Evolutionary conservation across 176 grass and related monocot genomes (phyloP).

Genomic region (Puccinellia tenuiflora): DNA sequence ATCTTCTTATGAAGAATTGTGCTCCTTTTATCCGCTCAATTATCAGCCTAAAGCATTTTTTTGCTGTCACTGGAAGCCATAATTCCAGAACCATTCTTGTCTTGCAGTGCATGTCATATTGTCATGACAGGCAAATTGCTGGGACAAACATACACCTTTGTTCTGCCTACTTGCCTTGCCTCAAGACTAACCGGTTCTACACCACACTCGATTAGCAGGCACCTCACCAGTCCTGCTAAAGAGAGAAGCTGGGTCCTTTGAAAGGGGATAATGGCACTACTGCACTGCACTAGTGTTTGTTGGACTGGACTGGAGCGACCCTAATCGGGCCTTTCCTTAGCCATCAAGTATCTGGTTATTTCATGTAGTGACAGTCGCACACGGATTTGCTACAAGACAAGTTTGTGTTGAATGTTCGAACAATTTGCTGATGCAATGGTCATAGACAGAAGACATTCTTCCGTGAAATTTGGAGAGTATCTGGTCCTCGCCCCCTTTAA

Average conservation of each 20-base stretch:
- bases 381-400: not conserved
- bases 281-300: slow-evolving; percentile 45
- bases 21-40: slow-evolving; percentile 37
- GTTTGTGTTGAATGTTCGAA: not conserved
- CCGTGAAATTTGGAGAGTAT: slow-evolving; percentile 7
- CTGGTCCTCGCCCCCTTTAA: not conserved
- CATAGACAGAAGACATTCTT: not conserved
- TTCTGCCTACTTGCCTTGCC: not conserved
- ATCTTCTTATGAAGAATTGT: slow-evolving; percentile 30
- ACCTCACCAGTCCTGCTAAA: slow-evolving; percentile 22
- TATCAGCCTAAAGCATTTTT: slow-evolving; percentile 49
- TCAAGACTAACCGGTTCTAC: slow-evolving; percentile 15
- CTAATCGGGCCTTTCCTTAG: slow-evolving; percentile 46
- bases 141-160: slow-evolving; percentile 24
- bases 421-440: not conserved
- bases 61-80: slow-evolving; percentile 30
- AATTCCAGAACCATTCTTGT: slow-evolving; percentile 30
- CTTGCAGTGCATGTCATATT: slow-evolving; percentile 29
- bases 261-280: slow-evolving; percentile 35
- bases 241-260: slow-evolving; percentile 33
- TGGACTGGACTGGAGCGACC: slow-evolving; percentile 42
- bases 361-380: not conserved
- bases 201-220: slow-evolving; percentile 30
- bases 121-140: slow-evolving; percentile 30
- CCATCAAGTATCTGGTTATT: slow-evolving; percentile 41